Percentiles rank a stretch among this genome's conserved stretches.
Conservation (phyloP, 1,284 basidiomycete genomes). For the Quambalaria eucalypti region DNA sequence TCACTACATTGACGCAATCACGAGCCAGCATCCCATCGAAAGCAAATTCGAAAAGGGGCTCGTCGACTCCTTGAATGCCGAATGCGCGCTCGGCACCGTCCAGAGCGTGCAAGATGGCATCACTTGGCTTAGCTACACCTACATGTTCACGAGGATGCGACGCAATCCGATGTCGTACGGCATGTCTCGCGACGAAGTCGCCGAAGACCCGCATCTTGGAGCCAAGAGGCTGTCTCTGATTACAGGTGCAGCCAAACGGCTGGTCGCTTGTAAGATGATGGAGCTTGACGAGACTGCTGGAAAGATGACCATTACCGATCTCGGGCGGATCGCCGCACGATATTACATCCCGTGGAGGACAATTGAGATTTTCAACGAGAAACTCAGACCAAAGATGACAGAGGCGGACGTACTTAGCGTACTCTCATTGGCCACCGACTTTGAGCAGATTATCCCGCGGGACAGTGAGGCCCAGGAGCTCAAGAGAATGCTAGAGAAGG, state of each 20-base stretch:
- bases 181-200: constrained; percentile 64
- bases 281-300: constrained; percentile 60
- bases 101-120: constrained; percentile 77
- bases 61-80: constrained; percentile 86
- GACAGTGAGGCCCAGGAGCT: constrained; percentile 84
- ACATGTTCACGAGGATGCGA: constrained; percentile 89
- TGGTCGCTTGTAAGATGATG: constrained; percentile 77
- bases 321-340: constrained; percentile 88
- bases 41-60: constrained; percentile 78
- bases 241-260: constrained; percentile 60
- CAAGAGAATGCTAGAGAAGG: constrained; percentile 59
- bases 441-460: constrained; percentile 86
- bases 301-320: constrained; percentile 67
- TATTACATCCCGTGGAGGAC: constrained; percentile 87
- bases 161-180: constrained; percentile 84
- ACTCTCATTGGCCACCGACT: constrained; percentile 88
- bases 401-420: constrained; percentile 85
- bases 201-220: constrained; percentile 69
- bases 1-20: constrained; percentile 83
- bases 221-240: constrained; percentile 68
- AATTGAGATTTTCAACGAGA: constrained; percentile 78
- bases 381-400: constrained; percentile 75
- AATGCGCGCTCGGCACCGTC: constrained; percentile 90
- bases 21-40: constrained; percentile 86
- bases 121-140: constrained; percentile 94